Evolutionary conservation across 306 rosid species (phyloP).

Genomic region (Gleditsia sinensis): DNA sequence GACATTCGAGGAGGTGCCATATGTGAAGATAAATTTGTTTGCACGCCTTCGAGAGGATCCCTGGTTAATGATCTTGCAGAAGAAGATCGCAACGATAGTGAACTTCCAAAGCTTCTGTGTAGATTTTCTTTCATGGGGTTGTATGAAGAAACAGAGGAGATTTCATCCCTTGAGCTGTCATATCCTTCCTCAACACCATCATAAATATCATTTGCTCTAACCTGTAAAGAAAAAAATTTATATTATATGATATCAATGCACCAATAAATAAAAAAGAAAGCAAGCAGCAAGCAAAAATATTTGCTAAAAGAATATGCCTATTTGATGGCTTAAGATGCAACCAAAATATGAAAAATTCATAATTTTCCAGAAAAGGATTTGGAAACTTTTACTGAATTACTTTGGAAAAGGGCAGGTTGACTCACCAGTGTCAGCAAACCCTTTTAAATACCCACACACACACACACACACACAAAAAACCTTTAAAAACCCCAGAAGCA

Average conservation of each 20-base stretch:
- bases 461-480: too few relatives aligned
- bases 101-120: constrained; percentile 80
- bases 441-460: background rate
- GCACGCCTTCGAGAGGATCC: constrained; percentile 67
- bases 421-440: background rate
- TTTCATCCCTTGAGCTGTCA: constrained; percentile 94
- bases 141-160: constrained; percentile 94
- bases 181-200: constrained; percentile 87
- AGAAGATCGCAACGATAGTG: constrained; percentile 77
- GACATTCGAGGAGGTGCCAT: constrained; percentile 70
- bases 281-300: constrained; percentile 19
- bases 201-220: constrained; percentile 79
- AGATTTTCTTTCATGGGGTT: constrained; percentile 70
- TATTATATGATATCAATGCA: constrained; percentile 30
- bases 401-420: background rate
- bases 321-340: constrained; percentile 20
- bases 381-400: constrained; percentile 7
- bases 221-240: constrained; percentile 53
- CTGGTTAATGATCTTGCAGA: constrained; percentile 67
- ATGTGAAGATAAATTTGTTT: constrained; percentile 76
- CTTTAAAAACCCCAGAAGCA: background rate
- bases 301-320: constrained; percentile 18
- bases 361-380: constrained; percentile 18
- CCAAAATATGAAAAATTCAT: constrained; percentile 19
- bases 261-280: constrained; percentile 26